Evolutionary conservation across 2,329 filamentous ascomycete species (phyloP), one percentile per base, ranked within the genome.

Genomic region (Fusarium oxysporum): DNA sequence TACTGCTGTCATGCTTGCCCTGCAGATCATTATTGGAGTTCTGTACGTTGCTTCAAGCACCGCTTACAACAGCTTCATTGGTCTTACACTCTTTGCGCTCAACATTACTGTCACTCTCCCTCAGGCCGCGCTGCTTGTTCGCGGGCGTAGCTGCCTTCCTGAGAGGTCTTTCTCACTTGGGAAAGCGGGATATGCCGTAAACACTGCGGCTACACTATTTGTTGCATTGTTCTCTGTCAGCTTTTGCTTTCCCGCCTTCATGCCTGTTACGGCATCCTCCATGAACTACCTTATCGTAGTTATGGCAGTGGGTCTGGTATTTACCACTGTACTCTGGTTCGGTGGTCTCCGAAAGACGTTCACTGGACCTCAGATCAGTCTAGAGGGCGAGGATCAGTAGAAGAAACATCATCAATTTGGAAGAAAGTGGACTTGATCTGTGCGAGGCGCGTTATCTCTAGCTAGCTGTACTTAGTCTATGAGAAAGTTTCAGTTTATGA

Each of bases 251-350:
- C 76, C 76, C 0, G 40, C 68, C 1, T 72, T 69, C 5, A 73
- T 73, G 61, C 76, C 76, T 1, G 63, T 77, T 2, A 61, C 64
- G 0, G 37, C 68, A 1, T 61, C 59, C 16, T 77, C 76, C 1
- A 78, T 78, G 76, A 78, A 78, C 54, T 78, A 78, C 33, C 40
- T 78, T 8, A 68, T 77, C 21, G 76, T 78, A 1, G 76, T 78
- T 1, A 76, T 78, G 71, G 73, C 73, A 7, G 67, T 75, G 8
- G 76, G 74, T 1, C 47, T 77, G 3, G 8, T 72, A 4, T 41
- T 78, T 4, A 78, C 73, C 1, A 68, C 73, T 7, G 57, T 19
- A 0, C 55, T 69, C 12, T 78, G 76, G 76, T 67, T 64, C 21
- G 66, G 63, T 25, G 74, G 74, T 8, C 32, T 76, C 5, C 61